Evolutionary conservation across 495 filamentous ascomycete species (phyloP).

Genomic region (Penicillium ucsense): DNA sequence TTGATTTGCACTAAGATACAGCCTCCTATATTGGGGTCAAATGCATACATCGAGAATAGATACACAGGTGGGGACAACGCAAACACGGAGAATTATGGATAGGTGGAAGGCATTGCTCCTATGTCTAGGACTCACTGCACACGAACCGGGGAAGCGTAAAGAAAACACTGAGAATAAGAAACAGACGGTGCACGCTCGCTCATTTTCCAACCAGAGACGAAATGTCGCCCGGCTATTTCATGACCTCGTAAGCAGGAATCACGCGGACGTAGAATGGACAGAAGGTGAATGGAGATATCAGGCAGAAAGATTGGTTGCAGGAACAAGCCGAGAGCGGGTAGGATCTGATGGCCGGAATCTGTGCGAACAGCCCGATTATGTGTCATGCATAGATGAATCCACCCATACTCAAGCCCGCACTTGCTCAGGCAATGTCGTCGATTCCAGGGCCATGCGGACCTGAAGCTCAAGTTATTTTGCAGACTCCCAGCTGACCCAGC

Average conservation of each 20-base stretch:
- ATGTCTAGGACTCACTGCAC: neutral
- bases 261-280: neutral
- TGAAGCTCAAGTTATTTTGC: conserved; percentile 17
- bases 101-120: conserved; percentile 10
- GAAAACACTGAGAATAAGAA: neutral
- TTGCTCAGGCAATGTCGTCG: too few species aligned
- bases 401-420: too few species aligned
- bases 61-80: conserved; percentile 8
- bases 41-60: conserved; percentile 19
- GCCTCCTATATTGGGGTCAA: neutral
- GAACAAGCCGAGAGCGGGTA: neutral
- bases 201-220: conserved; percentile 15
- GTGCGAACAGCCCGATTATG: too few species aligned
- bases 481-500: conserved; percentile 80
- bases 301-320: neutral
- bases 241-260: conserved; percentile 14
- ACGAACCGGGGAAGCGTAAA: conserved; percentile 7
- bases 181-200: conserved; percentile 17
- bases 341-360: too few species aligned
- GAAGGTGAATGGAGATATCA: neutral
- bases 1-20: neutral
- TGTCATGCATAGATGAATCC: too few species aligned
- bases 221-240: conserved; percentile 11
- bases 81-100: conserved; percentile 8
- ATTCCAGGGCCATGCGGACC: too few species aligned